Base-by-base conservation (phyloP, 225 moss, liverwort and hornwort species). In the Straminergon stramineum region DNA sequence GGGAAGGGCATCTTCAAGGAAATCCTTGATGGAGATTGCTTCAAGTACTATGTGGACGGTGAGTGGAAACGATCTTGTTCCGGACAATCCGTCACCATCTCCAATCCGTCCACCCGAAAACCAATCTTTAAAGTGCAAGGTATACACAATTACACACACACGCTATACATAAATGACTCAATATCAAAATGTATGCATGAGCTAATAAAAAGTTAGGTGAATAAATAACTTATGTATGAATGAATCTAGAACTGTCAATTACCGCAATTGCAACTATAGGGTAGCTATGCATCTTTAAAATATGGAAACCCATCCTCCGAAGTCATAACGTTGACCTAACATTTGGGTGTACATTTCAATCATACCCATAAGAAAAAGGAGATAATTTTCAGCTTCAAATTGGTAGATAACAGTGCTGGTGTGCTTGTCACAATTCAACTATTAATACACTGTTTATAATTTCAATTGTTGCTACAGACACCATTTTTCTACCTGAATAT, bases 1-100 rank as follows among this genome's bases (percentile, higher is more conserved):
- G 97, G 99, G 60, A 99, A 95, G 61, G 99, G 99, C 64, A 88
- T 95, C 91, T 99, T 97, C 94, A 96, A 94, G 89, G 99, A 99
- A 32, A 94, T 97, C n/a, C 69, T 99, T 78, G 99, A 99, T 85
- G 99, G 99, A 75, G 99, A 99, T 68, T 92, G 93, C 71, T 99
- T 92, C 92, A 99, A 97, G 81, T 99, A 95, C 79, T 99, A 99
- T 9, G 86, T 94, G 48, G 99, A 99, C 62, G 99, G 99, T 7
- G 99, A 97, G 91, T 99, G 97, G 99, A 97, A 65, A 89, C 89
- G 95, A 84, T 99, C 99, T 13, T 87, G 94, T 55, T 99, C 99
- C 0, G 96, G 95, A 52, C 94, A 89, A 67, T 79, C 65, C 16
- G 96, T 99, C 17, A 95, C 76, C 71, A 90, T 99, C 58, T 83